Conservation (phyloP, 2,329 filamentous ascomycete genomes). For the Verticillium dahliae region DNA sequence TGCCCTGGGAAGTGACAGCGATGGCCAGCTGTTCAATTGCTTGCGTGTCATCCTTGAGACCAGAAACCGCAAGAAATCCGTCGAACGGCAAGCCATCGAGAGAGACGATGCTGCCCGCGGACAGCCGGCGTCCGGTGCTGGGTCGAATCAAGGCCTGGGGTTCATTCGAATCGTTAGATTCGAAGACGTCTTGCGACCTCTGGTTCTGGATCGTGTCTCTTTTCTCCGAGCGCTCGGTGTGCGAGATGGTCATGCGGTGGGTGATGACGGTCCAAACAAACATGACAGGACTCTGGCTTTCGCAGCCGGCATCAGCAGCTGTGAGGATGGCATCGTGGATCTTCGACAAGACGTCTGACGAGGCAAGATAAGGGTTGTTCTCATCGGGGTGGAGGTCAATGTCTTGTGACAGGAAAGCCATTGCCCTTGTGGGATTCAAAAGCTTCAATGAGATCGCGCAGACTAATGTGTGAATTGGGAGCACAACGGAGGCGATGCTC, state of each 20-base stretch:
- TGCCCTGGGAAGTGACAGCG: conserved; percentile 40
- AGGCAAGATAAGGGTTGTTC: conserved; percentile 58
- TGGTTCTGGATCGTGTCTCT: conserved; percentile 52
- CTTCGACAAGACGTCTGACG: conserved; percentile 61
- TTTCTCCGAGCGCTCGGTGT: conserved; percentile 54
- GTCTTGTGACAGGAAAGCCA: conserved; percentile 50
- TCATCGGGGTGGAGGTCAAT: conserved; percentile 32
- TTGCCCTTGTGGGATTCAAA: conserved; percentile 57
- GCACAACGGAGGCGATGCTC: conserved; percentile 41
- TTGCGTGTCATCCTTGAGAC: conserved; percentile 43
- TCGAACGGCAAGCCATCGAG: conserved; percentile 56
- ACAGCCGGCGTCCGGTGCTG: conserved; percentile 44
- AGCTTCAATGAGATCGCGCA: conserved; percentile 66
- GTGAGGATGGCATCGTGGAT: conserved; percentile 66
- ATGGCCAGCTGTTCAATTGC: conserved; percentile 44
- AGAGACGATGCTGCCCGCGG: conserved; percentile 55
- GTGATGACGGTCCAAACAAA: conserved; percentile 79
- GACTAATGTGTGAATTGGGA: conserved; percentile 62
- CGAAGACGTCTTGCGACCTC: conserved; percentile 50
- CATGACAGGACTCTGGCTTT: conserved; percentile 63
- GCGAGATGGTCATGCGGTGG: conserved; percentile 59
- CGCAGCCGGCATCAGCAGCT: conserved; percentile 48
- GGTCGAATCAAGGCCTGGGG: conserved; percentile 30
- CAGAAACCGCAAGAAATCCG: conserved; percentile 44
- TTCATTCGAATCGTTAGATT: conserved; percentile 21